Evolutionary conservation across 2,329 filamentous ascomycete genomes (phyloP).

Genomic region (Byssochlamys sp.): DNA sequence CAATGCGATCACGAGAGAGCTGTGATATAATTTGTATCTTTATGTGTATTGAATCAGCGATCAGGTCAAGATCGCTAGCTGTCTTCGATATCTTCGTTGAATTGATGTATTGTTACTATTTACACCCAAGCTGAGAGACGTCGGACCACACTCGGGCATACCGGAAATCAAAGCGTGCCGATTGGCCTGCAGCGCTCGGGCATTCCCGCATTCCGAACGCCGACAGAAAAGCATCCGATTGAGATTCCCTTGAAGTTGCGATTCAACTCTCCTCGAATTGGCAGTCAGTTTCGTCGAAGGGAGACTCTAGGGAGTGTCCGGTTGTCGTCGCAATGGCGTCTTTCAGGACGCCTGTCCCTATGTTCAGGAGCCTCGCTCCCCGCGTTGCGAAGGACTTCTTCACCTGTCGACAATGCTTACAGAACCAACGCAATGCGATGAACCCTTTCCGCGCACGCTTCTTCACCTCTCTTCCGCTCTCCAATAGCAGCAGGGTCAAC

Average conservation of each 20-base stretch:
- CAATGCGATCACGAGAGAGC: background rate
- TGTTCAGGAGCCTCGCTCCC: slow-evolving; percentile 26
- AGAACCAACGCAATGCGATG: slow-evolving; percentile 19
- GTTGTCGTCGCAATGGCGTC: slow-evolving; percentile 22
- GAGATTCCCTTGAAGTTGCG: background rate
- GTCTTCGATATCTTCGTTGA: background rate
- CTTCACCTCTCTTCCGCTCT: slow-evolving; percentile 15
- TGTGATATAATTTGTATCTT: background rate
- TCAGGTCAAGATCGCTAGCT: background rate
- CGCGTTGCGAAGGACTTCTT: slow-evolving; percentile 31
- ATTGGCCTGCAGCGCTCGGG: background rate
- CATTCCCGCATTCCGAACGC: background rate
- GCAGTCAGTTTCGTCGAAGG: background rate
- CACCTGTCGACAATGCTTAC: slow-evolving; percentile 34
- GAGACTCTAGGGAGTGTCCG: background rate
- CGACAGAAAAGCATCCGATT: background rate
- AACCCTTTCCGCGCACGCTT: slow-evolving; percentile 20
- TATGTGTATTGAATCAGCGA: background rate
- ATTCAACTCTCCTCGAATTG: background rate
- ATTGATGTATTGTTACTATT: background rate
- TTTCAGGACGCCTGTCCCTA: slow-evolving; percentile 19
- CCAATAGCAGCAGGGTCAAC: slow-evolving; percentile 16
- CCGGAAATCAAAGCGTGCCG: background rate
- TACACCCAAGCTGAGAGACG: background rate
- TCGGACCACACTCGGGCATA: background rate